Percentiles rank a stretch among this genome's conserved stretches.
Conservation (phyloP, 352 stramenopile genomes). For the Pythium guiyangense region DNA sequence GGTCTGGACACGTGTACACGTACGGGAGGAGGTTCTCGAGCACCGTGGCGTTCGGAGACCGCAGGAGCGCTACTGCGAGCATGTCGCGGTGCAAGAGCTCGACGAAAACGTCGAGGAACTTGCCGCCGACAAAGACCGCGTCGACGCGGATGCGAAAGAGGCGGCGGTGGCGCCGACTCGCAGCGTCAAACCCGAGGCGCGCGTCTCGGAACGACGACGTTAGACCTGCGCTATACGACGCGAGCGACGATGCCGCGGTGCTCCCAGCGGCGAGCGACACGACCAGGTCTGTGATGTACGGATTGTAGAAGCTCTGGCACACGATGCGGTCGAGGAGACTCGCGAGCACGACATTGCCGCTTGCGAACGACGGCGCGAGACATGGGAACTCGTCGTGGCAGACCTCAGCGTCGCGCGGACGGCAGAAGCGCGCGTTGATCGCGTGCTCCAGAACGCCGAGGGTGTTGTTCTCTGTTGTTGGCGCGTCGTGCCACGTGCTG, state of each 20-base stretch:
- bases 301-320: slow-evolving; percentile 79
- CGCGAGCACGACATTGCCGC: slow-evolving; percentile 47
- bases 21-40: slow-evolving; percentile 60
- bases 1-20: slow-evolving; percentile 55
- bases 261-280: slow-evolving; percentile 41
- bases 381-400: slow-evolving; percentile 45
- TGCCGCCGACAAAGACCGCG: slow-evolving; percentile 25
- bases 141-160: slow-evolving; percentile 40
- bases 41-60: slow-evolving; percentile 20
- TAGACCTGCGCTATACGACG: no score
- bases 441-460: slow-evolving; percentile 41
- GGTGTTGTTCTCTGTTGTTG: slow-evolving; percentile 13
- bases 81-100: slow-evolving; percentile 36
- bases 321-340: slow-evolving; percentile 59
- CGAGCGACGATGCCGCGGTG: background rate
- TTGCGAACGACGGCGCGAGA: slow-evolving; percentile 48
- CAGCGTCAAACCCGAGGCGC: no score
- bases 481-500: background rate
- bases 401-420: slow-evolving; percentile 37
- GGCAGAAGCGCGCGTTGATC: slow-evolving; percentile 48
- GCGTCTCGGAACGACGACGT: background rate
- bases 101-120: slow-evolving; percentile 44
- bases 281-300: slow-evolving; percentile 66
- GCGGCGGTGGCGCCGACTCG: slow-evolving; percentile 4
- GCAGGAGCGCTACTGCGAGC: slow-evolving; percentile 46